phyloP scores from a whole-genome alignment of 306 rosid genomes.

The Inga oerstediana region DNA sequence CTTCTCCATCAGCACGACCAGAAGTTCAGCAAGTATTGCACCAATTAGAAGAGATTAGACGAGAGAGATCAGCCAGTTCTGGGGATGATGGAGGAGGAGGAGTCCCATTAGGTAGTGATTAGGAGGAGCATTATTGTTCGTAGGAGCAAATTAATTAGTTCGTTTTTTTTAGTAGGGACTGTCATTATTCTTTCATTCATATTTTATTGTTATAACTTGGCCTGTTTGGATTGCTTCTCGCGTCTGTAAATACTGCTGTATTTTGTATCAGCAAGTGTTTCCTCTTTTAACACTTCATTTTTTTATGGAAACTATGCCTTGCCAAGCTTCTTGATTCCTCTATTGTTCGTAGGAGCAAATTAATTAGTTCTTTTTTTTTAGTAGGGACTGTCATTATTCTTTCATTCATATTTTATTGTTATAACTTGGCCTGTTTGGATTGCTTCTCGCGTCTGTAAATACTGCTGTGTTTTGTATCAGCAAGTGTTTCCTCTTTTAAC shows the following conservation, averaged over 20 bases:
- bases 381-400: constrained; percentile 47
- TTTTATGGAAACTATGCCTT: constrained; percentile 7
- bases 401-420: constrained; percentile 61
- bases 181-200: constrained; percentile 75
- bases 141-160: constrained; percentile 5
- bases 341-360: too few relatives aligned
- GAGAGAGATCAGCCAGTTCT: constrained; percentile 50
- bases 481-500: constrained; percentile 40
- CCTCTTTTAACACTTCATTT: constrained; percentile 38
- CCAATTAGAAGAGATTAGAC: constrained; percentile 83
- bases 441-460: constrained; percentile 41
- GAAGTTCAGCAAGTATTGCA: constrained; percentile 73
- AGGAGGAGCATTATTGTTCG: background rate
- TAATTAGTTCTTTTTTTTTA: background rate
- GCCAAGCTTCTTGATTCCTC: constrained; percentile 1
- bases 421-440: constrained; percentile 38
- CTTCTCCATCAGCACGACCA: constrained; percentile 89
- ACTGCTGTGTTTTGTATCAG: constrained; percentile 25
- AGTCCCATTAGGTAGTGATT: constrained; percentile 43
- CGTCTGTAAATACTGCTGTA: constrained; percentile 46
- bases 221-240: constrained; percentile 24
- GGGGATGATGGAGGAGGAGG: constrained; percentile 62
- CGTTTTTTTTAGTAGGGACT: background rate
- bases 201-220: constrained; percentile 38
- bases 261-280: constrained; percentile 29